Percentiles rank a stretch among this genome's conserved stretches.
Evolutionary conservation across 495 filamentous ascomycete species (phyloP).

Genomic region (Echria macrotheca): DNA sequence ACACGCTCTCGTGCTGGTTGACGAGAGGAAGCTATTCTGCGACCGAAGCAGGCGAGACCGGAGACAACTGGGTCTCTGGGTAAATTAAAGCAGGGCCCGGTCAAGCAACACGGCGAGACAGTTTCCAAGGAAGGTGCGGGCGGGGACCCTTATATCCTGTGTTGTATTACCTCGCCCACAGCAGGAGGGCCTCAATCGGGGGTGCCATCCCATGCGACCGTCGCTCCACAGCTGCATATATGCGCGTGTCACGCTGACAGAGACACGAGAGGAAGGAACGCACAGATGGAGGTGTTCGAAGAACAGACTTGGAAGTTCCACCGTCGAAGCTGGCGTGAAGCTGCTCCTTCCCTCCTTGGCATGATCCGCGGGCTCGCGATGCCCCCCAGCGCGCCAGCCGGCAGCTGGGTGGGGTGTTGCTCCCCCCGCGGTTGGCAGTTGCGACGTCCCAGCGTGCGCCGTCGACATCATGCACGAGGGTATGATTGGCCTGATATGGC

Average conservation of each 20-base stretch:
- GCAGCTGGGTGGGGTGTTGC: neutral
- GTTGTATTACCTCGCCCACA: too few relatives aligned
- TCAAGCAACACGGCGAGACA: too few relatives aligned
- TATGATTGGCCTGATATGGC: neutral
- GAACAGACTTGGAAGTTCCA: too few relatives aligned
- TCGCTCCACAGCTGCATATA: too few relatives aligned
- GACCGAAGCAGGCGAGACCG: too few relatives aligned
- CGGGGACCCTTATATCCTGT: too few relatives aligned
- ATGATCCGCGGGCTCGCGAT: neutral
- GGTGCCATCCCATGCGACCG: neutral
- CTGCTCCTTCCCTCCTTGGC: constrained; percentile 9
- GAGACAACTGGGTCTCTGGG: neutral
- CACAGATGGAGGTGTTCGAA: neutral
- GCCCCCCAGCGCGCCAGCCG: neutral
- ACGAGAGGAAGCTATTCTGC: too few relatives aligned
- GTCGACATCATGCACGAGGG: neutral
- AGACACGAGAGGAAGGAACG: neutral
- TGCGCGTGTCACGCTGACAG: too few relatives aligned
- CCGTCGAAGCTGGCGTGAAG: neutral
- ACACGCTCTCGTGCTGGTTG: too few relatives aligned
- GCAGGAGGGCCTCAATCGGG: neutral
- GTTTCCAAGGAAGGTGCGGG: too few relatives aligned
- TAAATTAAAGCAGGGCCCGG: too few relatives aligned
- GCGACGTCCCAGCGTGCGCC: neutral
- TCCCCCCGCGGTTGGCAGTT: neutral